Base-by-base conservation (phyloP, 2,329 filamentous ascomycete genomes). In the Claviceps capensis region DNA sequence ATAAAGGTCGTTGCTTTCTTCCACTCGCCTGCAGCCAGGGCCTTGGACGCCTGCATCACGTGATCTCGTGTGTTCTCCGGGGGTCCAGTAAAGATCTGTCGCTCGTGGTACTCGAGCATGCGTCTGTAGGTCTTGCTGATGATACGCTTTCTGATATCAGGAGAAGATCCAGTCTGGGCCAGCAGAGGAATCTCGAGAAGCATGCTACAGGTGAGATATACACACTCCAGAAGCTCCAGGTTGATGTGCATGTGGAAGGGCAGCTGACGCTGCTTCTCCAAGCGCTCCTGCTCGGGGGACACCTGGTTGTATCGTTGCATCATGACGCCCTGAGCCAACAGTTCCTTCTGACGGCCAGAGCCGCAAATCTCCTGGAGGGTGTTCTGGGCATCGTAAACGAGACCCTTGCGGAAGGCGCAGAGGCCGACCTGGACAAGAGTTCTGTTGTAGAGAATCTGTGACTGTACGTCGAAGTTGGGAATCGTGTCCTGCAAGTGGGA, bases 221-320 rank as follows among this genome's bases (percentile, higher is more conserved):
- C 91, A 65, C 93, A 97, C 75, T 98, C 93, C 41, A 98, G 81
- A 52, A 98, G 81, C 70, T 98, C 93, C 50, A 98, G 80, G 77
- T 98, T 98, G 77, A 98, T 98, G 79, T 98, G 93, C 89, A 98
- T 96, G 76, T 98, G 93, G 83, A 98, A 98, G 40, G 93, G 93
- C 60, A 98, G 80, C 73, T 98, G 93, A 62, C 93, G 85, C 73
- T 97, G 91, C 67, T 93, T 88, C 76, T 98, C 93, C 41, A 97
- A 79, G 59, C 91, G 87, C 75, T 98, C 93, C 72, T 98, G 93
- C 72, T 98, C 93, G 17, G 93, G 93, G 38, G 90, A 93, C 56
- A 98, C 93, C 64, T 95, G 90, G 63, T 82, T 91, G 74, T 90
- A 98, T 61, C 93, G 82, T 75, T 98, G 93, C 69, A 98, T 93